A percentile compares a stretch with the other conserved stretches of the same genome.
Evolutionary conservation across 257 asterid species (phyloP).

Genomic region (Thymus quinquecostatus): DNA sequence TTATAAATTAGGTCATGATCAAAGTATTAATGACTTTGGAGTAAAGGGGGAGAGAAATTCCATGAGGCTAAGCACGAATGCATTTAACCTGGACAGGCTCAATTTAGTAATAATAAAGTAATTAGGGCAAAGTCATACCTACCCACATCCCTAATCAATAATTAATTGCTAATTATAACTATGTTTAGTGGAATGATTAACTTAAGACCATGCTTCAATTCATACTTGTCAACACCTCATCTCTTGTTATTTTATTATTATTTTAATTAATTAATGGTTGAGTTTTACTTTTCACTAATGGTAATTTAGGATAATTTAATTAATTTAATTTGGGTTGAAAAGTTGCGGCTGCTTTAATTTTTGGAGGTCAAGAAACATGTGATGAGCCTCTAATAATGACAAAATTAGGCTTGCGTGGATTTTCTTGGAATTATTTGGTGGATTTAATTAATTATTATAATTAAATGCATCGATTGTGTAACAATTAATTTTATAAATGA

Average conservation of each 20-base stretch:
- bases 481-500: too few species aligned
- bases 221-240: constrained; percentile 39
- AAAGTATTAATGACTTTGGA: constrained; percentile 21
- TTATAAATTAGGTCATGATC: not conserved
- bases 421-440: too few species aligned
- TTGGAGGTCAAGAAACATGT: constrained; percentile 31
- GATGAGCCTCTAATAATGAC: constrained; percentile 6
- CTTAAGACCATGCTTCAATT: not conserved
- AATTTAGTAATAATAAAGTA: constrained; percentile 19
- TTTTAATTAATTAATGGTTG: not conserved
- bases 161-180: constrained; percentile 26
- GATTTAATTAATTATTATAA: too few species aligned
- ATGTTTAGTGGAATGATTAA: constrained; percentile 33
- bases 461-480: too few species aligned
- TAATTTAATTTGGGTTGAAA: constrained; percentile 32
- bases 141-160: constrained; percentile 27
- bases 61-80: constrained; percentile 25
- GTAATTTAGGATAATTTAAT: constrained; percentile 25
- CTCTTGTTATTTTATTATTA: not conserved
- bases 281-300: constrained; percentile 23
- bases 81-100: constrained; percentile 41
- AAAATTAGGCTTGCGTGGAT: constrained; percentile 5
- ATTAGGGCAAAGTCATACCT: constrained; percentile 28
- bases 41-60: constrained; percentile 10
- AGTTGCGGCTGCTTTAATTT: constrained; percentile 39